Evolutionary conservation across 75 land plant species (phyloP), one percentile per base, ranked within the genome.

Genomic region (Ceratopteris richardii): DNA sequence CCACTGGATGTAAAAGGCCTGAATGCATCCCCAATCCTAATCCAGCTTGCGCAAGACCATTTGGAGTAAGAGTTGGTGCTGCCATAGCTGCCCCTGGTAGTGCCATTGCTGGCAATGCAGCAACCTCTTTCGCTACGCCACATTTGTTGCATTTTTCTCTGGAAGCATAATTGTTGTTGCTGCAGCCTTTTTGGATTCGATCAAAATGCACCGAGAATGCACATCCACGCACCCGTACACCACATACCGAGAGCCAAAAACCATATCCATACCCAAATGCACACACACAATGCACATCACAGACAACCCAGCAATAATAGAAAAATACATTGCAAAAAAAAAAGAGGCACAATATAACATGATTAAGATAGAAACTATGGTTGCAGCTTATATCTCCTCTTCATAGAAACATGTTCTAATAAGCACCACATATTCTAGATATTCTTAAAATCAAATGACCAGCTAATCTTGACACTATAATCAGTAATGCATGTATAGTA

Each of bases 161-260:
- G 57, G 89, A 86, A 31, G 89, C 89, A 72, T 86, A 86, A 73
- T 86, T 86, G 75, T 86, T 86, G 85, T 86, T 86, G 80, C 85
- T 86, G 85, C 89, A 86, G 64, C 82, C 89, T 86, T 77, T 77
- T n/a, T 67, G n/a, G 76, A 66, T 67, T 60, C 68, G 66, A 61
- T 69, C 54, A 72, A 58, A 76, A 4, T 57, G 48, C 65, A 62
- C 48, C n/a, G 48, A 22, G 54, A 26, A 12, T 24, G 54, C 54
- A 52, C 1, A 52, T 52, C 28, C 54, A 52, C 54, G 31, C 31
- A 30, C 29, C 57, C 57, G 27, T 30, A 54, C n/a, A 5, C 31
- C 18, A 46, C 65, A 52, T 57, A 52, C 65, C 65, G 42, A 60
- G 40, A 1, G 25, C 62, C 46, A 60, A 46, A 1, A 14, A 19